These are phyloP conservation scores for Penstemon newberryi DNA, from an alignment of 257 asterid species.

Conservation along the genomic window DNA sequence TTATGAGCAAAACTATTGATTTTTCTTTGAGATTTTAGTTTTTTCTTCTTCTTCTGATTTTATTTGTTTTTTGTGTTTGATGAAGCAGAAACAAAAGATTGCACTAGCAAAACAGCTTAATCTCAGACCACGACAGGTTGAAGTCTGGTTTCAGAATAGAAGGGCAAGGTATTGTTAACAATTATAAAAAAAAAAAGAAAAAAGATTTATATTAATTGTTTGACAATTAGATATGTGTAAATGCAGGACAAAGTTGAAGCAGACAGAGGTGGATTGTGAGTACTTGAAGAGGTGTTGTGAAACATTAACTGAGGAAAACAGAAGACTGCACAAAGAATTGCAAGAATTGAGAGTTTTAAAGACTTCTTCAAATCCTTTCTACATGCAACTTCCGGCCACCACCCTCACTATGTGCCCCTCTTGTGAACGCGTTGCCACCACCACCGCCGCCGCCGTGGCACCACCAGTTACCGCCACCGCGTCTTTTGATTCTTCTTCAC, in stretches of 20 bases:
- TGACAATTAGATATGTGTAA: too few species aligned
- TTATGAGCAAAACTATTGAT: background rate
- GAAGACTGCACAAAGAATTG: conserved; percentile 68
- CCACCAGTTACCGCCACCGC: conserved; percentile 16
- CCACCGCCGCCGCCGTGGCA: conserved; percentile 37
- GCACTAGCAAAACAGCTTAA: conserved; percentile 84
- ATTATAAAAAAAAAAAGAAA: too few species aligned
- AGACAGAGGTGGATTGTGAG: conserved; percentile 83
- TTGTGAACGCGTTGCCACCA: conserved; percentile 72
- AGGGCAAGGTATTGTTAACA: conserved; percentile 60
- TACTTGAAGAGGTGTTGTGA: conserved; percentile 74
- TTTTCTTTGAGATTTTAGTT: background rate
- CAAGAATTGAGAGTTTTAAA: conserved; percentile 76
- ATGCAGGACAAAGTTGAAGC: conserved; percentile 32
- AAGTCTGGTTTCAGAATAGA: conserved; percentile 94
- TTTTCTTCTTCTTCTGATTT: too few species aligned
- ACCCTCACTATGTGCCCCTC: conserved; percentile 93
- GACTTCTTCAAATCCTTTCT: conserved; percentile 55
- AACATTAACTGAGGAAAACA: conserved; percentile 63
- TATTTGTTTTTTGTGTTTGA: background rate
- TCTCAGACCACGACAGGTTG: conserved; percentile 83
- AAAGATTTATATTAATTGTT: too few species aligned
- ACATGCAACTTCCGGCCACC: conserved; percentile 79
- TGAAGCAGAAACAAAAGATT: conserved; percentile 66
- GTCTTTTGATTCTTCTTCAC: conserved; percentile 18